A percentile compares a stretch with the other conserved stretches of the same genome.
Conservation (phyloP, 2,329 filamentous ascomycete species). For the Ceratocystiopsis brevicomis region DNA sequence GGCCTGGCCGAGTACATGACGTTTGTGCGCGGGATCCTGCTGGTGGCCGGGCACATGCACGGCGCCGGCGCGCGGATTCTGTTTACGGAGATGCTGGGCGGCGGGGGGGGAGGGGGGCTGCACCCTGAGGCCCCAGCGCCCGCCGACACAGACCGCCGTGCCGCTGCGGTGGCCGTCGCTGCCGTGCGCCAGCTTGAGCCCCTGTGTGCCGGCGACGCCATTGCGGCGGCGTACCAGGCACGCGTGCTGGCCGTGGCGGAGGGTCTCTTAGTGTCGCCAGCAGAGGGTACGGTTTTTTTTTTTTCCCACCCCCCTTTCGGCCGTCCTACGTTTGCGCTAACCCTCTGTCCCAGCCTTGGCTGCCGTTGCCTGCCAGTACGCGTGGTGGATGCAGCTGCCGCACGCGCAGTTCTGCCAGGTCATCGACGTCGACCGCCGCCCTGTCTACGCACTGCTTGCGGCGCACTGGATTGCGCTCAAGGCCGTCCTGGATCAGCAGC, state of each 20-base stretch:
- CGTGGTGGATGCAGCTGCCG: conserved; percentile 39
- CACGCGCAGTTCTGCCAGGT: conserved; percentile 31
- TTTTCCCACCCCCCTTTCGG: background rate
- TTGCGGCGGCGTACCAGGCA: conserved; percentile 28
- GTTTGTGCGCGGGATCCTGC: conserved; percentile 36
- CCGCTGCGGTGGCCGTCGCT: conserved; percentile 17
- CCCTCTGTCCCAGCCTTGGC: conserved; percentile 23
- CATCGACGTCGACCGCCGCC: conserved; percentile 28
- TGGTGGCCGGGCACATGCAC: conserved; percentile 35
- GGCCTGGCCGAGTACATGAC: conserved; percentile 42
- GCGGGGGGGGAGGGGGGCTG: too few relatives aligned
- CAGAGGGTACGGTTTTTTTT: conserved; percentile 21
- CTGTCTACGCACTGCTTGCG: conserved; percentile 27
- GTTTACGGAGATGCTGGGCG: conserved; percentile 27
- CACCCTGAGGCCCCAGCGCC: conserved; percentile 12
- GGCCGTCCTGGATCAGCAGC: conserved; percentile 29
- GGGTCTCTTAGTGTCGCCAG: conserved; percentile 33
- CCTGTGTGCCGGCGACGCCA: conserved; percentile 21
- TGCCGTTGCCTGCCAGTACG: conserved; percentile 29
- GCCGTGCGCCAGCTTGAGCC: conserved; percentile 23
- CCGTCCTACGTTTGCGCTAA: too few relatives aligned
- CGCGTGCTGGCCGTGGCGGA: conserved; percentile 27
- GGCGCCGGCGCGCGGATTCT: conserved; percentile 31
- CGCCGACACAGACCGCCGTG: conserved; percentile 27
- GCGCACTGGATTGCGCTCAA: conserved; percentile 36